Evolutionary conservation across 139 green algal species (phyloP), one percentile per base, ranked within the genome.

Genomic region (Trebouxia sp.): DNA sequence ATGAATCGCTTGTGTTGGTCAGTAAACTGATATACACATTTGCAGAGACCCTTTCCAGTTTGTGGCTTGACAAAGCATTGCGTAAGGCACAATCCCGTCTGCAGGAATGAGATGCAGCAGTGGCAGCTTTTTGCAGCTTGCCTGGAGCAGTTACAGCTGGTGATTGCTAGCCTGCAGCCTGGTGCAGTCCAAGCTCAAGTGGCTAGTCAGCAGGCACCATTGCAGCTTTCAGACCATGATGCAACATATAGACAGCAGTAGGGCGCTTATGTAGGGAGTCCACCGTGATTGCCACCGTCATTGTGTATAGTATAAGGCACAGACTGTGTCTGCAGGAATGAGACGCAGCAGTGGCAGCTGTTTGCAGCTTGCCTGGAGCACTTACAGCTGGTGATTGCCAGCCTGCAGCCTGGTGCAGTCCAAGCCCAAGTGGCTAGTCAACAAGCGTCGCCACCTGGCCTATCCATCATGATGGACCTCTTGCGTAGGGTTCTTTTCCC

Each of bases 331-430:
- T 83, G 45, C 84, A 92, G 86, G 75, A 41, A 85, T 22, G 78
- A 90, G 2, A 26, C 26, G 0, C 90, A 96, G 85, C 89, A 92
- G 70, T 96, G 92, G 91, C 81, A 94, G 86, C 80, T 96, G 79
- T 86, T 87, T 45, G 83, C 78, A 8, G 88, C 82, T 17, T 84
- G 76, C 48, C 82, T 95, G 32, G 82, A 90, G 62, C 90, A 96
- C 81, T 74, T 91, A 78, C 65, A 85, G 74, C 80, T 94, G 38
- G 81, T 83, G 47, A 58, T 86, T 42, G 82, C 76, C 5, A n/a
- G 42, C 0, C 51, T 80, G 43, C 79, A 74, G 28, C 88, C 43
- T 8, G 62, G 62, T 5, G 43, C 43, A 35, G 62, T 72, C 41
- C 22, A 53, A 79, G 32, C 28, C 48, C 42, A 69, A 78, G 15